Base-by-base conservation (phyloP, 1,284 basidiomycete genomes). In the Ustilago trichophora region DNA sequence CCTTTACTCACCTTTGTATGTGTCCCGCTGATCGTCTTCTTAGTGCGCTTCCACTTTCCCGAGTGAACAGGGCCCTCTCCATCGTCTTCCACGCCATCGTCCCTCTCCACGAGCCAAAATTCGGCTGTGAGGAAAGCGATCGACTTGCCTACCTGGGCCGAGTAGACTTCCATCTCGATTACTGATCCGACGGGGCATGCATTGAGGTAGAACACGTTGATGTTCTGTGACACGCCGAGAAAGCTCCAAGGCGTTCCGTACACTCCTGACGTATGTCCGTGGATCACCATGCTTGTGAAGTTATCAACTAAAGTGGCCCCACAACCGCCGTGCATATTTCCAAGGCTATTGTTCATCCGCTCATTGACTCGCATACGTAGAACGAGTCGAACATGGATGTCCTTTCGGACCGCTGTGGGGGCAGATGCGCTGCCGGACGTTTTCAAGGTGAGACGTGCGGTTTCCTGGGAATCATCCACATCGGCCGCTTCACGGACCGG, bases 161-260 rank as follows among this genome's bases (percentile, higher is more conserved):
- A 49, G 24, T 57, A 63, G 27, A 60, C 49, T 34, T 73, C 75
- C 44, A 80, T 69, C 49, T 80, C 78, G 34, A 80, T 58, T 49
- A 73, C 77, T 11, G 35, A 43, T 41, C 53, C 69, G 15, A 80
- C 47, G n/a, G 62, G 69, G 12, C 63, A 64, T 8, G 76, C 75
- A 18, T 68, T 66, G 21, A 77, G 59, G 40, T 78, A 80, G 31
- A 77, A 43, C 16, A 77, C 64, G n/a, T 54, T 69, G 38, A 80
- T 59, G 41, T 73, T 72, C 35, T 77, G 73, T 37, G 76, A 73
- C 11, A 80, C 75, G 40, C 78, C 78, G n/a, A 77, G 63, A 57
- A 70, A 68, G 26, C 65, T 55, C 78, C 78, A 80, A 0, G 75
- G 75, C 27, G 56, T 41, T 3, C 59, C 70, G 13, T 40, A 38